phyloP scores from a whole-genome alignment of 306 rosid genomes.

The Pterocarpus macrocarpus region DNA sequence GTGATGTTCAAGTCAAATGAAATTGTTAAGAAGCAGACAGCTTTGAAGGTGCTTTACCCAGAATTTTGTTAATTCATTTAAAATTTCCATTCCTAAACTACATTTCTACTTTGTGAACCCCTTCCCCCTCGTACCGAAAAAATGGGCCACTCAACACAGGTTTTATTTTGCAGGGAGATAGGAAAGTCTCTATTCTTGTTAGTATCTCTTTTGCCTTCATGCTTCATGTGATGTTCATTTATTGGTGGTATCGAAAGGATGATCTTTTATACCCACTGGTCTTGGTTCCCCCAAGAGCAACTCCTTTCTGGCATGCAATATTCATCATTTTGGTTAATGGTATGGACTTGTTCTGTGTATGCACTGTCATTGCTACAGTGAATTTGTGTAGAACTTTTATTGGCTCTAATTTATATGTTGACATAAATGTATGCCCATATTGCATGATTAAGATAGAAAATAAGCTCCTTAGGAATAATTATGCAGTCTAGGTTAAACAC shows the following conservation, averaged over 20 bases:
- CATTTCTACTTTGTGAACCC: slow-evolving; percentile 14
- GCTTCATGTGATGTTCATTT: slow-evolving; percentile 75
- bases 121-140: neutral
- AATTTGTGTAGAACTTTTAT: slow-evolving; percentile 28
- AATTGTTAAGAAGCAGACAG: slow-evolving; percentile 87
- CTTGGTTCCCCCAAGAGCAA: slow-evolving; percentile 84
- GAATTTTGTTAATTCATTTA: slow-evolving; percentile 27
- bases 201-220: slow-evolving; percentile 61
- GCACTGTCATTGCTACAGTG: neutral
- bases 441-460: neutral
- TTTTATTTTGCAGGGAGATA: slow-evolving; percentile 79
- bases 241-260: slow-evolving; percentile 84
- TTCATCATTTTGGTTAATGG: slow-evolving; percentile 92
- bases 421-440: slow-evolving; percentile 16
- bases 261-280: slow-evolving; percentile 75
- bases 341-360: slow-evolving; percentile 50
- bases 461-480: slow-evolving; percentile 14
- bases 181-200: slow-evolving; percentile 69
- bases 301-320: slow-evolving; percentile 87
- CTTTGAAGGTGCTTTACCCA: slow-evolving; percentile 74
- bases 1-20: slow-evolving; percentile 92
- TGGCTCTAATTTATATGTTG: slow-evolving; percentile 7
- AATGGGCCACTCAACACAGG: slow-evolving; percentile 44
- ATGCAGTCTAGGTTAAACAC: neutral
- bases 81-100: slow-evolving; percentile 23